A percentile compares a stretch with the other conserved stretches of the same genome.
phyloP scores from a whole-genome alignment of 169 alveolate genomes.

The Perkinsus olseni region DNA sequence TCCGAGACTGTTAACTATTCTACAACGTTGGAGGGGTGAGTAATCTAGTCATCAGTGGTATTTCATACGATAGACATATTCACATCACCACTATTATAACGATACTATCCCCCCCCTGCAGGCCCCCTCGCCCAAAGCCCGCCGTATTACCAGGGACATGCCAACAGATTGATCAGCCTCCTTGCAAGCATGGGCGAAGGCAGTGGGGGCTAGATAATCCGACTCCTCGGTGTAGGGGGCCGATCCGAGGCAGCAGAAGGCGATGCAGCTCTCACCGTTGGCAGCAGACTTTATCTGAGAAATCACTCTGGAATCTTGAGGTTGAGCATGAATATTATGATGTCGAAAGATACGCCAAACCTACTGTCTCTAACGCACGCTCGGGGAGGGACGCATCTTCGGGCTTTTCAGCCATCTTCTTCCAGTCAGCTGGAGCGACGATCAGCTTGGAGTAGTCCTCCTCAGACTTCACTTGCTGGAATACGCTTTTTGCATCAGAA shows the following conservation, averaged over 20 bases:
- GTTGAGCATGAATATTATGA: not conserved
- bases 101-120: too few species aligned
- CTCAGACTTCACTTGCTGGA: not conserved
- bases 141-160: not conserved
- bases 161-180: not conserved
- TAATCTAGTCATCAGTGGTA: too few species aligned
- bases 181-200: not conserved
- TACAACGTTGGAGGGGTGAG: too few species aligned
- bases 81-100: too few species aligned
- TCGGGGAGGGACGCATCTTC: not conserved
- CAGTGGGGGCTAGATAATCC: not conserved
- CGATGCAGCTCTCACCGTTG: not conserved
- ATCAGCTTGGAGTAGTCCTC: not conserved
- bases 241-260: not conserved
- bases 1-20: too few species aligned
- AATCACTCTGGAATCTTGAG: not conserved
- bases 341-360: not conserved
- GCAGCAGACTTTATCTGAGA: not conserved
- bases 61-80: too few species aligned
- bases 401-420: not conserved
- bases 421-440: not conserved
- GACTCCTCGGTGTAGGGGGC: not conserved
- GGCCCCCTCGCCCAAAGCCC: too few species aligned
- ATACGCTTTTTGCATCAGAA: not conserved
- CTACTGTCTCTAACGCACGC: not conserved